Conservation (phyloP, 2,329 filamentous ascomycete species). For the Pseudopyricularia javanii region DNA sequence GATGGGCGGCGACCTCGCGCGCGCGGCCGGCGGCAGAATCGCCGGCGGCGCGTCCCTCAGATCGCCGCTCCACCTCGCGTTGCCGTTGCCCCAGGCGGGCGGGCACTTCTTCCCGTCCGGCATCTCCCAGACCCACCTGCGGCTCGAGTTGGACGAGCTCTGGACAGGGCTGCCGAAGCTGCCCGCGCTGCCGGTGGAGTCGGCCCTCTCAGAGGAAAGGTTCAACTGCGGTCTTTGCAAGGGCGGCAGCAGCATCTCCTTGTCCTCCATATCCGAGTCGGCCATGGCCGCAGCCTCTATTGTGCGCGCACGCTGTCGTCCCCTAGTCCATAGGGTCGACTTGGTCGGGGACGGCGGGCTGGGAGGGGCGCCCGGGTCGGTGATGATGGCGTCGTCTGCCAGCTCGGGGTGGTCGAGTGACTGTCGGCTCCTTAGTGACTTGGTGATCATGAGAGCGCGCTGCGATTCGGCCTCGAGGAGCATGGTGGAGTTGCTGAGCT, state of each 20-base stretch:
- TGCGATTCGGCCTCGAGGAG: slow-evolving; percentile 11
- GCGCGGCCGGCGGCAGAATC: background rate
- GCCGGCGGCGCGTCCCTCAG: background rate
- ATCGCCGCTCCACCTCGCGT: background rate
- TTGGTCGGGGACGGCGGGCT: background rate
- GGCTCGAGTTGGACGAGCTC: background rate
- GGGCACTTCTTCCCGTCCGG: slow-evolving; percentile 3
- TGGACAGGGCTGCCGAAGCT: background rate
- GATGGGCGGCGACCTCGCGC: slow-evolving; percentile 1
- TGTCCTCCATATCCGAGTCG: background rate
- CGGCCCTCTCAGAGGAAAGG: background rate
- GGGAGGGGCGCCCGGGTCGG: background rate
- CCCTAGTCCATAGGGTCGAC: background rate
- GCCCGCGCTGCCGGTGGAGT: background rate
- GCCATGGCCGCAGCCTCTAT: background rate
- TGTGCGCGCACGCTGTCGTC: background rate
- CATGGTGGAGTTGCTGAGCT: slow-evolving; percentile 8
- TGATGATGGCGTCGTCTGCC: background rate
- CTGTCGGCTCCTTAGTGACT: slow-evolving; percentile 10
- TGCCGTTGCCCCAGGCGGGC: slow-evolving; percentile 1
- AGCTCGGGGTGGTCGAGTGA: slow-evolving; percentile 4
- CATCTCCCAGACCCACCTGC: slow-evolving; percentile 1
- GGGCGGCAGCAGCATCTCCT: slow-evolving; percentile 1
- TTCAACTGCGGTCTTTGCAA: background rate
- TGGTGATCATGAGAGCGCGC: slow-evolving; percentile 10